phyloP scores from a whole-genome alignment of 805 yeast species.

The Vanderwaltozyma tropicalis region DNA sequence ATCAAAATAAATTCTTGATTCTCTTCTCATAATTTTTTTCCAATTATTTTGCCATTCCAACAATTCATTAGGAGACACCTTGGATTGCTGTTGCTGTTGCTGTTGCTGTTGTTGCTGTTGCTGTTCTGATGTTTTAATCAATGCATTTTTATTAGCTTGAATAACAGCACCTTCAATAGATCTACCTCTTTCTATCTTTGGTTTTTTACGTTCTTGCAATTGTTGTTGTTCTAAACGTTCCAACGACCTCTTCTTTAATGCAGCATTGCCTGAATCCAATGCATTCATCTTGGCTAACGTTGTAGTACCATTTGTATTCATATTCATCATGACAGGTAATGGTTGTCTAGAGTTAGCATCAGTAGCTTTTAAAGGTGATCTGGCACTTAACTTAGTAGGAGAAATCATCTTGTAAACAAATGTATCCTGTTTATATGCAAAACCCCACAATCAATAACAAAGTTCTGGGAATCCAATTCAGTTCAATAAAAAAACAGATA shows the following conservation, averaged over 20 bases:
- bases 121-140: conserved; percentile 11
- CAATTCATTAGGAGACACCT: conserved; percentile 31
- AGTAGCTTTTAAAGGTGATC: conserved; percentile 28
- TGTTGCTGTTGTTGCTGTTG: conserved; percentile 4
- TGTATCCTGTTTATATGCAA: no score
- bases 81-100: conserved; percentile 2
- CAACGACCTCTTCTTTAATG: conserved; percentile 18
- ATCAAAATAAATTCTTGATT: conserved; percentile 54
- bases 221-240: conserved; percentile 14
- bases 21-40: conserved; percentile 46
- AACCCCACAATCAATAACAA: no score
- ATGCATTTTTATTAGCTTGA: conserved; percentile 3
- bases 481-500: no score
- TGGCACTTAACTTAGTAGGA: conserved; percentile 7
- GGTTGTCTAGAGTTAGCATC: conserved; percentile 22
- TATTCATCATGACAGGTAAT: conserved; percentile 1
- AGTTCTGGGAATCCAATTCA: no score
- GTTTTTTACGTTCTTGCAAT: conserved; percentile 14
- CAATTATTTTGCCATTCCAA: conserved; percentile 55
- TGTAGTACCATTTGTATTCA: neutral
- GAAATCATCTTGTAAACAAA: conserved; percentile 12
- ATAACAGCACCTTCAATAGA: conserved; percentile 30
- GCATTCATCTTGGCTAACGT: neutral
- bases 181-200: conserved; percentile 20
- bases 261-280: neutral